Percentiles rank a stretch among this genome's conserved stretches.
phyloP scores from a whole-genome alignment of 2,329 filamentous ascomycete species.

The Scopulariopsis brevicaulis region DNA sequence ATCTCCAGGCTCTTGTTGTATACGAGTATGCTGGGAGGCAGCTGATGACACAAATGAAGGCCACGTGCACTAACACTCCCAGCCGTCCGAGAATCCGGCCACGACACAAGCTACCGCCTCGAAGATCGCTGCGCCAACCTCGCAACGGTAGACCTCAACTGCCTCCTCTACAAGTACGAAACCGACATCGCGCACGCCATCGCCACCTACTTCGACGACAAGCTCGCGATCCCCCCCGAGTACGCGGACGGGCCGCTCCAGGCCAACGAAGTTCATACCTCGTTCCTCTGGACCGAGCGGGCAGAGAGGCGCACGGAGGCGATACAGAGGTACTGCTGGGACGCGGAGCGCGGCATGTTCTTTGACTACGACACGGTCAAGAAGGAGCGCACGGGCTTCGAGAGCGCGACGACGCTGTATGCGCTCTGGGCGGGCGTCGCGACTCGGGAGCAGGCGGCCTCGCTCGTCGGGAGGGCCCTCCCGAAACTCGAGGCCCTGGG shows the following conservation, averaged over 20 bases:
- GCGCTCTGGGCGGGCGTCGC: constrained; percentile 90
- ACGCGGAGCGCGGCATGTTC: constrained; percentile 86
- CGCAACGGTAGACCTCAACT: constrained; percentile 91
- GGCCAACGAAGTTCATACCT: constrained; percentile 65
- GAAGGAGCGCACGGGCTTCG: constrained; percentile 71
- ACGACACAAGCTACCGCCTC: constrained; percentile 90
- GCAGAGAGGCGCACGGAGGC: constrained; percentile 72
- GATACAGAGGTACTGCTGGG: constrained; percentile 92
- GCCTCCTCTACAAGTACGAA: constrained; percentile 93
- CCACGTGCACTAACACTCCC: not conserved
- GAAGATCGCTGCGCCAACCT: constrained; percentile 80
- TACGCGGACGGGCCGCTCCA: constrained; percentile 59
- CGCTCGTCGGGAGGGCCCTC: constrained; percentile 69
- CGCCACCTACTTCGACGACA: constrained; percentile 72
- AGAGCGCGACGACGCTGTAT: constrained; percentile 93
- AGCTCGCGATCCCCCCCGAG: constrained; percentile 68
- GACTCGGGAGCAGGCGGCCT: constrained; percentile 73
- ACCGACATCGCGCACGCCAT: constrained; percentile 84
- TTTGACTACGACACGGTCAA: constrained; percentile 91
- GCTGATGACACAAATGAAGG: too few species aligned
- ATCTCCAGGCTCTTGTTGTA: not conserved
- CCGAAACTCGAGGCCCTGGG: constrained; percentile 83
- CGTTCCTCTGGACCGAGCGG: constrained; percentile 81
- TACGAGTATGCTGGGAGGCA: not conserved
- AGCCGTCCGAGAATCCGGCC: constrained; percentile 88